Evolutionary conservation across 2,329 filamentous ascomycete genomes (phyloP).

Genomic region (Diaporthe vexans): DNA sequence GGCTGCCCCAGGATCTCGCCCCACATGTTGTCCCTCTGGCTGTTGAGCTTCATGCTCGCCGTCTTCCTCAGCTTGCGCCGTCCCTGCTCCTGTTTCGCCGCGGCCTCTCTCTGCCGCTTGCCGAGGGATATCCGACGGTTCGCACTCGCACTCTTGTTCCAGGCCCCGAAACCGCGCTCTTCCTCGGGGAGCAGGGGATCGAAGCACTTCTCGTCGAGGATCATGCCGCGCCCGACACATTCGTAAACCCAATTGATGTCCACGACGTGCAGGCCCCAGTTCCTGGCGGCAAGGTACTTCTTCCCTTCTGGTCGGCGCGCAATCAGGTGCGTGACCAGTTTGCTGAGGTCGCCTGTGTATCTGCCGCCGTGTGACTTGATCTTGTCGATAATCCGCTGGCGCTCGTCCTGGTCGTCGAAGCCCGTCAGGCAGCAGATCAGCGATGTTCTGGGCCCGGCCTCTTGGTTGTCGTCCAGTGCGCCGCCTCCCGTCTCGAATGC

Average conservation of each 20-base stretch:
- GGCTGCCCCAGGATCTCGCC: slow-evolving; percentile 81
- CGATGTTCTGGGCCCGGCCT: slow-evolving; percentile 53
- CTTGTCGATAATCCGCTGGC: slow-evolving; percentile 77
- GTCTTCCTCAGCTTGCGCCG: slow-evolving; percentile 88
- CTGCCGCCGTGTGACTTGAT: slow-evolving; percentile 81
- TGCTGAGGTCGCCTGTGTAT: slow-evolving; percentile 90
- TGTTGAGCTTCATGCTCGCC: slow-evolving; percentile 85
- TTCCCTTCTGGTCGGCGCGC: slow-evolving; percentile 83
- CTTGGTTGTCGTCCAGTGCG: slow-evolving; percentile 50
- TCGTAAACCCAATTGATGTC: slow-evolving; percentile 88
- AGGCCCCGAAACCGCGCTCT: slow-evolving; percentile 83
- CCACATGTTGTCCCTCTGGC: slow-evolving; percentile 89
- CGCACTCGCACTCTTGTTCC: slow-evolving; percentile 67
- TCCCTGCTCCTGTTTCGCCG: slow-evolving; percentile 65
- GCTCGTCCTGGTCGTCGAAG: slow-evolving; percentile 71
- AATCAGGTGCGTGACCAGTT: slow-evolving; percentile 88
- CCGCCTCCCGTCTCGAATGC: slow-evolving; percentile 70
- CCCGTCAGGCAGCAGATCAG: slow-evolving; percentile 70
- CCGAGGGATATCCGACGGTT: slow-evolving; percentile 62
- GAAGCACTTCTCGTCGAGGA: slow-evolving; percentile 88
- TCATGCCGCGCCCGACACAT: slow-evolving; percentile 88
- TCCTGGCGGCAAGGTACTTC: slow-evolving; percentile 90
- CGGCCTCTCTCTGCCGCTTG: slow-evolving; percentile 71
- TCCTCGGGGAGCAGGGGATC: slow-evolving; percentile 78
- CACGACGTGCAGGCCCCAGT: slow-evolving; percentile 86